Evolutionary conservation across 1,284 basidiomycete genomes (phyloP).

Genomic region (Leccinum colubrinum): DNA sequence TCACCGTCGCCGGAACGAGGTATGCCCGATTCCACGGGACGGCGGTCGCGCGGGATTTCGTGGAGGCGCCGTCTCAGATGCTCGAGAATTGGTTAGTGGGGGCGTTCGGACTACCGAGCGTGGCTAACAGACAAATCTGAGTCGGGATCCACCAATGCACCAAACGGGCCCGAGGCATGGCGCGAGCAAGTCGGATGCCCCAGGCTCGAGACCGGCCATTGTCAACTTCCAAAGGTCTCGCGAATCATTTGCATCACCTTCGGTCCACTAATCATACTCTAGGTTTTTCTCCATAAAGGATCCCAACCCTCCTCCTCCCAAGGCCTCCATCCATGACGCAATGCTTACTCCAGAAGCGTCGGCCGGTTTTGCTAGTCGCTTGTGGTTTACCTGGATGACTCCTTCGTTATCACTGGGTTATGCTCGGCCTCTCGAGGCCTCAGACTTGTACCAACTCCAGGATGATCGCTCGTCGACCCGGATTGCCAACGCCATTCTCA

Average conservation of each 20-base stretch:
- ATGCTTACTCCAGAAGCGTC: constrained; percentile 45
- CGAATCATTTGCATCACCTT: no score
- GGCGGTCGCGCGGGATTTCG: constrained; percentile 54
- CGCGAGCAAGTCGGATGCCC: not conserved
- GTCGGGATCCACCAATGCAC: not conserved
- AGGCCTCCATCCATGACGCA: constrained; percentile 45
- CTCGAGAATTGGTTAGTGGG: constrained; percentile 76
- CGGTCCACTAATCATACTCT: constrained; percentile 1
- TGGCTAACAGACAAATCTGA: not conserved
- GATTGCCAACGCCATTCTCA: constrained; percentile 63
- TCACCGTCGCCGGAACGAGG: no score
- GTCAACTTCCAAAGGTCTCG: not conserved
- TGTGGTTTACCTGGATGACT: constrained; percentile 71
- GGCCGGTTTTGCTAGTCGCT: constrained; percentile 40
- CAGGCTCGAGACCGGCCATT: not conserved
- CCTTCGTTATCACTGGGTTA: constrained; percentile 67
- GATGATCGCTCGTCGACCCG: constrained; percentile 54
- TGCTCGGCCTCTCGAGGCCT: constrained; percentile 75
- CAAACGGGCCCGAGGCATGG: not conserved
- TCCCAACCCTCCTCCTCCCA: constrained; percentile 38
- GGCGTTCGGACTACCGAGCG: not conserved
- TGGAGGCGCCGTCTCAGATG: constrained; percentile 88
- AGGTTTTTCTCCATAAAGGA: constrained; percentile 4
- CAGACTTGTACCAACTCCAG: constrained; percentile 85
- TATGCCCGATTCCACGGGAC: constrained; percentile 50